These are phyloP conservation scores for Tuber magnatum DNA, from an alignment of 495 filamentous ascomycete species.

Conservation along the genomic window DNA sequence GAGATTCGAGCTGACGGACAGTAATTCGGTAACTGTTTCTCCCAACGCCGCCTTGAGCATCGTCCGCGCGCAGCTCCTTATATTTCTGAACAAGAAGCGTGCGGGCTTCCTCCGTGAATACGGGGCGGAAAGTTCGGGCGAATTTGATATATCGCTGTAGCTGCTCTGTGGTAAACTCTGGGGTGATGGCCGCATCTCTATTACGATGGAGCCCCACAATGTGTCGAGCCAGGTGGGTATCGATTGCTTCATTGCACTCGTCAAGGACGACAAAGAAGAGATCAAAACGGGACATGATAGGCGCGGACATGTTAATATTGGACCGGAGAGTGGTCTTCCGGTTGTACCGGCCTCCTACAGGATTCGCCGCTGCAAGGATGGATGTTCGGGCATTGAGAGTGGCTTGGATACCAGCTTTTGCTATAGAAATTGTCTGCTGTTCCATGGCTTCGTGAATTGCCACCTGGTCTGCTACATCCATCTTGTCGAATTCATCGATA, in stretches of 20 bases:
- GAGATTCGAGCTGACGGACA: conserved; percentile 86
- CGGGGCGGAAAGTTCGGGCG: conserved; percentile 85
- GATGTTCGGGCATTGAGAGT: conserved; percentile 92
- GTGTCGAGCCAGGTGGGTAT: conserved; percentile 84
- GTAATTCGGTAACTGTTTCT: conserved; percentile 94
- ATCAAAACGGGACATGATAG: conserved; percentile 98
- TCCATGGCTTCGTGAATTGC: conserved; percentile 99
- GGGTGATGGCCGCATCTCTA: conserved; percentile 79
- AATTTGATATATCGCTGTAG: conserved; percentile 96
- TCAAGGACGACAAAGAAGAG: conserved; percentile 98
- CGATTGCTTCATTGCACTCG: conserved; percentile 86
- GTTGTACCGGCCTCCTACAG: conserved; percentile 92
- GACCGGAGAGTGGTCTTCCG: conserved; percentile 84
- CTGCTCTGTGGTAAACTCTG: conserved; percentile 93
- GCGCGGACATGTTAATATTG: conserved; percentile 97
- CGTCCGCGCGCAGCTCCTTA: conserved; percentile 89
- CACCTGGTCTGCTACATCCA: conserved; percentile 96
- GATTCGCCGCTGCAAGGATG: conserved; percentile 94
- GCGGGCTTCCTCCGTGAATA: conserved; percentile 84
- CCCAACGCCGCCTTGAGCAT: conserved; percentile 88
- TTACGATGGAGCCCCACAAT: conserved; percentile 92
- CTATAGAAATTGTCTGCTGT: conserved; percentile 99
- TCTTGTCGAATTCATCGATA: conserved; percentile 99
- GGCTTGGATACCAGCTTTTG: conserved; percentile 96
- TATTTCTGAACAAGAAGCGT: conserved; percentile 80